Percentiles rank a stretch among this genome's conserved stretches.
Conservation (phyloP, 441 rosid genomes). For the Syzygium syzygioides region DNA sequence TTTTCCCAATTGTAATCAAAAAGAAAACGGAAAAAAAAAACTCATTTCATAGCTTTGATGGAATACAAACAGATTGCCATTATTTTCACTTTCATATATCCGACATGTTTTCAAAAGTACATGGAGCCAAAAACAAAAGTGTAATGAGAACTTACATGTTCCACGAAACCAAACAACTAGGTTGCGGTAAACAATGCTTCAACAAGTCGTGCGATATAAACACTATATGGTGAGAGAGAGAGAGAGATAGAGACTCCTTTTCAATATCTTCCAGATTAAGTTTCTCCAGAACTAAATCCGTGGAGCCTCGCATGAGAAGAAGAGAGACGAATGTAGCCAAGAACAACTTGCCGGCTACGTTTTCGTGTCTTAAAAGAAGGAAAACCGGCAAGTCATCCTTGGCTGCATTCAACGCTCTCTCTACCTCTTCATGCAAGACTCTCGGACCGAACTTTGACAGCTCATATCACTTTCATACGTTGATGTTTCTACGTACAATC, state of each 20-base stretch:
- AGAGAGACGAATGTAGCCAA: slow-evolving; percentile 23
- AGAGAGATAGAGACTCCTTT: neutral
- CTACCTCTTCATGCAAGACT: neutral
- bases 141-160: neutral
- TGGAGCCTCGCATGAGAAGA: slow-evolving; percentile 18
- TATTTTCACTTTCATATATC: neutral
- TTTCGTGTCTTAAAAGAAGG: neutral
- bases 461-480: neutral
- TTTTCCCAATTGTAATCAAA: neutral
- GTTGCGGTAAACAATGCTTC: neutral
- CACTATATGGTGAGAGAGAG: neutral
- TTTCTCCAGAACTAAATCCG: neutral
- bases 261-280: neutral
- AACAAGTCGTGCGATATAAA: neutral
- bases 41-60: neutral
- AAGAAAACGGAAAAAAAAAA: neutral
- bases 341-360: slow-evolving; percentile 11
- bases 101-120: neutral
- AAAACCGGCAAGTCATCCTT: neutral
- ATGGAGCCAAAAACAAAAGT: neutral
- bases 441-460: neutral
- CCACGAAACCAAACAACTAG: neutral
- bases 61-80: neutral
- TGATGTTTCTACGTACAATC: neutral
- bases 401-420: neutral